phyloP scores from a whole-genome alignment of 805 yeast species.

The Suhomyces sp. region DNA sequence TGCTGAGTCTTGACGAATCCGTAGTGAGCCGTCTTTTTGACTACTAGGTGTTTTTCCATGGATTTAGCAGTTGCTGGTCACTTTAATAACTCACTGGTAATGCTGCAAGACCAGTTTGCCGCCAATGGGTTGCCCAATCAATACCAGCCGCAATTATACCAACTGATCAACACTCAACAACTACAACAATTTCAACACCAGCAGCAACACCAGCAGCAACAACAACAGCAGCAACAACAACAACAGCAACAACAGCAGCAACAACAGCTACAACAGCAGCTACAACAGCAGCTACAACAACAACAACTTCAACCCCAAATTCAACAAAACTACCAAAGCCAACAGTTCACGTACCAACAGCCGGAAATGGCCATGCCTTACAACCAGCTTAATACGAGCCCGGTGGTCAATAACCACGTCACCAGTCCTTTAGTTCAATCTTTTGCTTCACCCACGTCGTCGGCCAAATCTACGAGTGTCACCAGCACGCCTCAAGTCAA shows the following conservation, averaged over 20 bases:
- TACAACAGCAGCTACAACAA: not conserved
- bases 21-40: too few relatives aligned
- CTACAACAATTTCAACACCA: not conserved
- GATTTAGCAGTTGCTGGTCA: not conserved
- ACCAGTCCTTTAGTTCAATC: not conserved
- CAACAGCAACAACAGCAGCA: not conserved
- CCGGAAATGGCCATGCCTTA: not conserved
- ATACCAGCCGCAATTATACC: not conserved
- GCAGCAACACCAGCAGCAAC: not conserved
- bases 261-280: not conserved
- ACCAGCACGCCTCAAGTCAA: slow-evolving; percentile 24
- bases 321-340: not conserved
- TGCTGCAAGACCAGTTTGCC: slow-evolving; percentile 1
- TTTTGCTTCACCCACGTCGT: not conserved
- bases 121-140: not conserved
- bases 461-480: not conserved
- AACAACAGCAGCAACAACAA: not conserved
- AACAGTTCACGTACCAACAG: not conserved
- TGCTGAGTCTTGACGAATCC: not conserved
- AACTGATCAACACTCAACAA: not conserved
- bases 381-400: not conserved
- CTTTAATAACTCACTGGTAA: not conserved
- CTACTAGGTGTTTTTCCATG: not conserved
- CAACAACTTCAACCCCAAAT: not conserved
- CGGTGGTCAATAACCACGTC: not conserved